Conservation (phyloP, 2,329 filamentous ascomycete species). For the Nannizziopsis arthrosporioides region DNA sequence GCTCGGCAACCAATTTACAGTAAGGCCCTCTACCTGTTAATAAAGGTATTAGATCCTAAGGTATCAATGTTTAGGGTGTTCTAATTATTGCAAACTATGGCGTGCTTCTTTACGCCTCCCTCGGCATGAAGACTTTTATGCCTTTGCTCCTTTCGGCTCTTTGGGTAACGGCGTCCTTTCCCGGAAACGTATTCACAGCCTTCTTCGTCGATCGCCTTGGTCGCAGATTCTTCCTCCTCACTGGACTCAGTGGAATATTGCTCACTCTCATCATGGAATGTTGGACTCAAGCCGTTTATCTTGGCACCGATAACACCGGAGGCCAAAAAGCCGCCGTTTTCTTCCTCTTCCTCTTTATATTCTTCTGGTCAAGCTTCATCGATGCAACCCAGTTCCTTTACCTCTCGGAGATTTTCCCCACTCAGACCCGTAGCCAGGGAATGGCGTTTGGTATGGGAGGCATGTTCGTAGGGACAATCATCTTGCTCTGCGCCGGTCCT, state of each 20-base stretch:
- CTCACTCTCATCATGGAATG: conserved; percentile 26
- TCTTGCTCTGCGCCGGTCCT: conserved; percentile 14
- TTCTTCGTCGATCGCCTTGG: conserved; percentile 31
- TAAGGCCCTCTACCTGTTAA: background rate
- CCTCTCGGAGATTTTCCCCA: conserved; percentile 34
- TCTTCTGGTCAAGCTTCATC: conserved; percentile 33
- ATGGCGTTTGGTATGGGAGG: conserved; percentile 28
- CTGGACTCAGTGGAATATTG: conserved; percentile 26
- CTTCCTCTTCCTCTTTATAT: conserved; percentile 32
- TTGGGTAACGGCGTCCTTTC: conserved; percentile 30
- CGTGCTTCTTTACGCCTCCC: conserved; percentile 27
- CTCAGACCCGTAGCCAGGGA: conserved; percentile 29
- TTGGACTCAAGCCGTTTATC: conserved; percentile 27
- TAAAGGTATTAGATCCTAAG: background rate
- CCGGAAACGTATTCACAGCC: conserved; percentile 33
- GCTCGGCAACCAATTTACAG: conserved; percentile 30
- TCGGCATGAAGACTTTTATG: conserved; percentile 26
- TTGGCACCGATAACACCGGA: conserved; percentile 25
- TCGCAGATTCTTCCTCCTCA: conserved; percentile 29
- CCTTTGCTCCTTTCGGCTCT: conserved; percentile 30
- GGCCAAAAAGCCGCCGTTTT: conserved; percentile 31
- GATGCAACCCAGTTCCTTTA: conserved; percentile 37
- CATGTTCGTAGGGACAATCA: conserved; percentile 7
- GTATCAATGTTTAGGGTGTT: conserved; percentile 15
- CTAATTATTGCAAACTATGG: conserved; percentile 29